These are phyloP conservation scores for Geosiphon pyriformis DNA, from an alignment of 192 early-diverging fungal genomes.

Conservation along the genomic window DNA sequence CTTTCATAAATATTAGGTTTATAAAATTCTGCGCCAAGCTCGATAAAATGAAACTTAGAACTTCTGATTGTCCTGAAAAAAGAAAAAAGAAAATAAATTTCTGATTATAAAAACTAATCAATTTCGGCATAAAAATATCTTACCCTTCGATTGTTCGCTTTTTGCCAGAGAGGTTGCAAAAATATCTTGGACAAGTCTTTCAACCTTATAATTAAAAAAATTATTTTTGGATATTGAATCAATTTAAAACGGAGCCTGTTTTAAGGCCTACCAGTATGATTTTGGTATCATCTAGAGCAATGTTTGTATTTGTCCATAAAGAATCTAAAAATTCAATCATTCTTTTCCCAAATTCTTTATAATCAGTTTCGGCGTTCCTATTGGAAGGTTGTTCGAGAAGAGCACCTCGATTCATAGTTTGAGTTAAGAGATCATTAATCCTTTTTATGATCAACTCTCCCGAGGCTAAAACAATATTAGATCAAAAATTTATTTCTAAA, in stretches of 20 bases:
- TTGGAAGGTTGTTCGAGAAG: not conserved
- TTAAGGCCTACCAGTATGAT: too few species aligned
- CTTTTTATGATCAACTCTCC: not conserved
- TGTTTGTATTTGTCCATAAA: not conserved
- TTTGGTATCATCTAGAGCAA: not conserved
- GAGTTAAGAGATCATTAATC: not conserved
- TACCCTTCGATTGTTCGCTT: constrained; percentile 12
- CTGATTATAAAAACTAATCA: not conserved
- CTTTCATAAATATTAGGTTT: not conserved
- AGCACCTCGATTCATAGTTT: not conserved
- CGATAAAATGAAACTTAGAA: not conserved
- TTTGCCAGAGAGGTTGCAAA: not conserved
- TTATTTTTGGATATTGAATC: too few species aligned
- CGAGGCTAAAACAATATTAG: not conserved
- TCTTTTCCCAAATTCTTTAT: constrained; percentile 16
- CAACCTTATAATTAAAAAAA: not conserved
- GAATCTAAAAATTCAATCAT: not conserved
- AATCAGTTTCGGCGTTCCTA: constrained; percentile 1
- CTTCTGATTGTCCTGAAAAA: constrained; percentile 7
- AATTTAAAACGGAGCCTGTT: too few species aligned
- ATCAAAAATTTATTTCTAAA: not conserved
- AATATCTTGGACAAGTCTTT: not conserved
- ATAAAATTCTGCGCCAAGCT: not conserved
- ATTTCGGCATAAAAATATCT: not conserved
- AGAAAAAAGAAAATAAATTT: not conserved